Evolutionary conservation across 177 flowering plant species (phyloP).

Genomic region (Telopea speciosissima): DNA sequence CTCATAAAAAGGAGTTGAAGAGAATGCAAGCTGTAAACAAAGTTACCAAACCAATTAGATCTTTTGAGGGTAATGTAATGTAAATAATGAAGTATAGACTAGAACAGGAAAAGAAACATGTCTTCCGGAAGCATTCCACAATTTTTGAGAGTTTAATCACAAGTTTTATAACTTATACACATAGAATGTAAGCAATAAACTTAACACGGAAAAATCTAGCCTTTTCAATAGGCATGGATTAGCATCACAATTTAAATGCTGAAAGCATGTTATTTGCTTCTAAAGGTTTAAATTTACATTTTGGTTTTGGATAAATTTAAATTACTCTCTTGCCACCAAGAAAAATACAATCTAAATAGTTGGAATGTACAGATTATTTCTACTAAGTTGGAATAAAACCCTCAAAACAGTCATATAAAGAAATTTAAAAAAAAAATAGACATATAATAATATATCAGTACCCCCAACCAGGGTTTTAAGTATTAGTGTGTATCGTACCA

Average conservation of each 20-base stretch:
- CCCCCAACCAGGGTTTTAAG: too few species aligned
- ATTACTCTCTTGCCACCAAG: too few species aligned
- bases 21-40: conserved; percentile 44
- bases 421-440: too few species aligned
- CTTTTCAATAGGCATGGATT: background rate
- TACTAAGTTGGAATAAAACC: too few species aligned
- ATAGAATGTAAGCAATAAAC: background rate
- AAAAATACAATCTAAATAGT: too few species aligned
- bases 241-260: background rate
- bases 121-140: background rate
- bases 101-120: background rate
- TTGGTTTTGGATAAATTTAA: too few species aligned
- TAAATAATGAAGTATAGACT: background rate
- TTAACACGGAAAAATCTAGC: background rate
- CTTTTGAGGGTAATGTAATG: background rate
- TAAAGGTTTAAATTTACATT: background rate
- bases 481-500: too few species aligned
- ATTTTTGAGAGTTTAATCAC: background rate
- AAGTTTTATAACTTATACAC: background rate
- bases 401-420: too few species aligned
- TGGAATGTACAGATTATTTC: too few species aligned
- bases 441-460: too few species aligned
- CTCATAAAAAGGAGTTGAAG: conserved; percentile 79
- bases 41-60: background rate
- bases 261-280: background rate